phyloP scores from a whole-genome alignment of 2,329 filamentous ascomycete genomes.

The Ambrosiella beaveri region DNA sequence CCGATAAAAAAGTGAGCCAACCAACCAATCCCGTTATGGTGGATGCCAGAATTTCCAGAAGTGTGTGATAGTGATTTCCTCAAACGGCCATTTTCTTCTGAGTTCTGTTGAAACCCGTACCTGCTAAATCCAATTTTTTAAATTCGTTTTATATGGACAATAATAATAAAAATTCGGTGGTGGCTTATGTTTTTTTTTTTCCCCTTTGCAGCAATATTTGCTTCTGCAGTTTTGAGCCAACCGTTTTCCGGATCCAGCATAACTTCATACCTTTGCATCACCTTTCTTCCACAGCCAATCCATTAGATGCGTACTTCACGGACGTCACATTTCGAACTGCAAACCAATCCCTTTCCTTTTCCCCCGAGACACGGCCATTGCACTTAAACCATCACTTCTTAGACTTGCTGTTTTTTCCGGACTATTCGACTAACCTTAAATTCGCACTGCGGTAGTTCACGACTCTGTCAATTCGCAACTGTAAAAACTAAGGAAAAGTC shows the following conservation, averaged over 20 bases:
- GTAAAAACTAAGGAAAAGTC: background rate
- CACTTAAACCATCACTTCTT: background rate
- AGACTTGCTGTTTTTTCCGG: background rate
- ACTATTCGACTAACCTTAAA: background rate
- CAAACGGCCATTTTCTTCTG: background rate
- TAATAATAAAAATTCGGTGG: background rate
- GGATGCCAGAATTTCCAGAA: background rate
- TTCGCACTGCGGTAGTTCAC: background rate
- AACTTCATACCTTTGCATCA: background rate
- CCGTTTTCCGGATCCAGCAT: background rate
- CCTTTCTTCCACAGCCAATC: background rate
- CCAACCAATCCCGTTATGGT: background rate
- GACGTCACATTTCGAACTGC: background rate
- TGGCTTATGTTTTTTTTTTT: background rate
- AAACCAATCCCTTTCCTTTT: background rate
- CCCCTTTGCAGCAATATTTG: background rate
- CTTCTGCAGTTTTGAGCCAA: background rate
- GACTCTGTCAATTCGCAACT: background rate
- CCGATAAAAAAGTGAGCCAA: background rate
- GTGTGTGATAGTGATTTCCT: background rate
- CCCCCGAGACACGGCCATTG: background rate
- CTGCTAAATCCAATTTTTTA: background rate
- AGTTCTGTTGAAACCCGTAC: background rate
- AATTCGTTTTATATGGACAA: background rate
- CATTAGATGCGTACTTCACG: background rate